Conservation (phyloP, 2,329 filamentous ascomycete species). For the Nannizziopsis arthrosporioides region DNA sequence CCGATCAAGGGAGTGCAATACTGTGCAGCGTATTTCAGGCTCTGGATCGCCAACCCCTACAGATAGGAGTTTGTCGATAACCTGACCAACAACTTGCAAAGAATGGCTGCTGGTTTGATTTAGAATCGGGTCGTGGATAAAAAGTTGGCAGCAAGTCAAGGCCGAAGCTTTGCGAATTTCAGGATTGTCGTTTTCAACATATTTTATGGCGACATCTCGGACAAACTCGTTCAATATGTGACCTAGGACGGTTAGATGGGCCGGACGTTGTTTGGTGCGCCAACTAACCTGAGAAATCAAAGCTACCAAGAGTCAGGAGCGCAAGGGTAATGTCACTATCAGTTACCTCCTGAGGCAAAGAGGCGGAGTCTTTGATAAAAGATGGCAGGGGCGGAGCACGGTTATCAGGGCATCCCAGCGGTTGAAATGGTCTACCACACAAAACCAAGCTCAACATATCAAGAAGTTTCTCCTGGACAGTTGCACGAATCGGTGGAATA, state of each 20-base stretch:
- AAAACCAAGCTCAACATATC: constrained; percentile 92
- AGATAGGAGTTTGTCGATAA: constrained; percentile 91
- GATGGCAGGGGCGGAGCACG: constrained; percentile 70
- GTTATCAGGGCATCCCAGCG: constrained; percentile 80
- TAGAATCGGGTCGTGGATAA: constrained; percentile 91
- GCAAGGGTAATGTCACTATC: constrained; percentile 86
- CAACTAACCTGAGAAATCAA: constrained; percentile 63
- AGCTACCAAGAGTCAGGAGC: constrained; percentile 90
- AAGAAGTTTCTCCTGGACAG: constrained; percentile 83
- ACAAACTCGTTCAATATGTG: constrained; percentile 98
- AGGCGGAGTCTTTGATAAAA: constrained; percentile 78
- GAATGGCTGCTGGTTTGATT: constrained; percentile 96
- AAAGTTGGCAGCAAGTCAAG: constrained; percentile 93
- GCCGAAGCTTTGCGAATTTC: constrained; percentile 90
- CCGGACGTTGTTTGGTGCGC: neutral
- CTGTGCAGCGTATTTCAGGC: constrained; percentile 74
- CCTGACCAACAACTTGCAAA: constrained; percentile 91
- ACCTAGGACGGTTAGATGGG: constrained; percentile 32
- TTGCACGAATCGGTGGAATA: constrained; percentile 84
- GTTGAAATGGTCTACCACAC: constrained; percentile 82
- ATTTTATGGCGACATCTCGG: constrained; percentile 93
- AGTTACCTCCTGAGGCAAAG: constrained; percentile 62
- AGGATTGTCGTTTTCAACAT: constrained; percentile 89
- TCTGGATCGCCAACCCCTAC: constrained; percentile 90
- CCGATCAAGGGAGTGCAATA: constrained; percentile 77